phyloP scores from a whole-genome alignment of 1,284 basidiomycete species.

The Macrocystidia cucumis region DNA sequence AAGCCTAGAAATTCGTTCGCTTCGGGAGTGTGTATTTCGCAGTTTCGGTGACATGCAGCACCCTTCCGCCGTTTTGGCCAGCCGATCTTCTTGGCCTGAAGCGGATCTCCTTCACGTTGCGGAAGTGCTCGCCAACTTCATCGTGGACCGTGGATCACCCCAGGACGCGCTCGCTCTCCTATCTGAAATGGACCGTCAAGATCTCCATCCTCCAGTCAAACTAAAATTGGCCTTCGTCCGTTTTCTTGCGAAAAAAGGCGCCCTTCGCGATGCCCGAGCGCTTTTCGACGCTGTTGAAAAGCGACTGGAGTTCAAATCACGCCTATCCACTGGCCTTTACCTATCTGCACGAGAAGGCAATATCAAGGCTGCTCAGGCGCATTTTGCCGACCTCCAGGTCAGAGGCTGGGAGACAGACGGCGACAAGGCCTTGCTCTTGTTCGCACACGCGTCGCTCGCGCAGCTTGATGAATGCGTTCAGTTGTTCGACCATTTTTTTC shows the following conservation, averaged over 20 bases:
- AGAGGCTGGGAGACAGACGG: conserved; percentile 18
- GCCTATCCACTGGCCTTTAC: conserved; percentile 39
- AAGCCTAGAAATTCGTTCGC: too few relatives aligned
- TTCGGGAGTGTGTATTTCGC: conserved; percentile 23
- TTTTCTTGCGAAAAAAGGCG: conserved; percentile 31
- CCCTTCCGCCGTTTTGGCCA: conserved; percentile 25
- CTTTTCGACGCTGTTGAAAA: conserved; percentile 10
- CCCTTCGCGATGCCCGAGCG: conserved; percentile 22
- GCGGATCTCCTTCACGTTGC: conserved; percentile 25
- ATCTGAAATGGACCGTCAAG: conserved; percentile 29
- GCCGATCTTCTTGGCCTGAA: conserved; percentile 17
- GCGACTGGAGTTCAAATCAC: too few relatives aligned
- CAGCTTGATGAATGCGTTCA: conserved; percentile 31
- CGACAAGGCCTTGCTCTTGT: conserved; percentile 41
- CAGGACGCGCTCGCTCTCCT: conserved; percentile 39
- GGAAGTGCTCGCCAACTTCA: conserved; percentile 33
- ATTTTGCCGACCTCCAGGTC: conserved; percentile 30
- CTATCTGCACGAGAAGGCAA: conserved; percentile 48
- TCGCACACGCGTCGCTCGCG: conserved; percentile 42
- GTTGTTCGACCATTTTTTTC: conserved; percentile 51
- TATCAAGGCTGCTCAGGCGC: conserved; percentile 29
- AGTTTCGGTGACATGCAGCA: conserved; percentile 27
- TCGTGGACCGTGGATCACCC: too few relatives aligned
- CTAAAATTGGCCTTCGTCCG: conserved; percentile 33
- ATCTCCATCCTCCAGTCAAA: conserved; percentile 19